These are phyloP conservation scores for Linnemannia zychae DNA, from an alignment of 192 early-diverging fungal genomes.

Conservation along the genomic window DNA sequence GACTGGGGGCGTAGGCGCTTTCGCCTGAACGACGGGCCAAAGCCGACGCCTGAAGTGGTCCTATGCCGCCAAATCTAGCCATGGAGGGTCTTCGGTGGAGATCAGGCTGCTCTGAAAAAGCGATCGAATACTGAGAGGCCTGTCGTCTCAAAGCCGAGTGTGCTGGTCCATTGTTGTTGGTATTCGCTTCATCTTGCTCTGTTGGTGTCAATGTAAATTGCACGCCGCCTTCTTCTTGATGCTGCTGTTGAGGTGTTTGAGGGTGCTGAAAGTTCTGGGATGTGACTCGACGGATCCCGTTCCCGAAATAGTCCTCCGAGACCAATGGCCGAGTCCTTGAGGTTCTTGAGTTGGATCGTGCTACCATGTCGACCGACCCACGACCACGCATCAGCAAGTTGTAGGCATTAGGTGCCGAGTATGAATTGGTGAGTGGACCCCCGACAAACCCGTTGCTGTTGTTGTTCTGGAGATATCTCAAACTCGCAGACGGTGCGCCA, in stretches of 20 bases:
- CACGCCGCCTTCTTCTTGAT: not conserved
- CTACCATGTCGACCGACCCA: slow-evolving; percentile 37
- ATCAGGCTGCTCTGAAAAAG: slow-evolving; percentile 17
- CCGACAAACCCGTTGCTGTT: not conserved
- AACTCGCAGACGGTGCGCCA: not conserved
- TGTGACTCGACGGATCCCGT: not conserved
- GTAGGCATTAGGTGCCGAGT: slow-evolving; percentile 34
- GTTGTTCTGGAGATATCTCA: slow-evolving; percentile 25
- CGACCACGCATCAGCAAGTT: slow-evolving; percentile 50
- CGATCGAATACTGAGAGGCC: not conserved
- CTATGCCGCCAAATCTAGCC: slow-evolving; percentile 26
- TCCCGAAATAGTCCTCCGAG: slow-evolving; percentile 37
- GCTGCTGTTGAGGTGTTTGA: not conserved
- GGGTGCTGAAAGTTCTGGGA: slow-evolving; percentile 20
- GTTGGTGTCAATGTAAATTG: not conserved
- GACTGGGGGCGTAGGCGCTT: slow-evolving; percentile 44
- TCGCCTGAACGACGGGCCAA: slow-evolving; percentile 41
- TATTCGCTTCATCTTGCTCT: not conserved
- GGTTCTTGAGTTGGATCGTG: slow-evolving; percentile 32
- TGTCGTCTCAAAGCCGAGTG: not conserved
- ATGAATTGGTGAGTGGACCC: not conserved
- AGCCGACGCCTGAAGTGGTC: slow-evolving; percentile 34
- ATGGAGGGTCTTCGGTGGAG: slow-evolving; percentile 16
- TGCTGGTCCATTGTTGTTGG: not conserved
- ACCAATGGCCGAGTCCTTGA: slow-evolving; percentile 12